phyloP scores from a whole-genome alignment of 768 basidiomycete species.

The Lactarius hatsudake region DNA sequence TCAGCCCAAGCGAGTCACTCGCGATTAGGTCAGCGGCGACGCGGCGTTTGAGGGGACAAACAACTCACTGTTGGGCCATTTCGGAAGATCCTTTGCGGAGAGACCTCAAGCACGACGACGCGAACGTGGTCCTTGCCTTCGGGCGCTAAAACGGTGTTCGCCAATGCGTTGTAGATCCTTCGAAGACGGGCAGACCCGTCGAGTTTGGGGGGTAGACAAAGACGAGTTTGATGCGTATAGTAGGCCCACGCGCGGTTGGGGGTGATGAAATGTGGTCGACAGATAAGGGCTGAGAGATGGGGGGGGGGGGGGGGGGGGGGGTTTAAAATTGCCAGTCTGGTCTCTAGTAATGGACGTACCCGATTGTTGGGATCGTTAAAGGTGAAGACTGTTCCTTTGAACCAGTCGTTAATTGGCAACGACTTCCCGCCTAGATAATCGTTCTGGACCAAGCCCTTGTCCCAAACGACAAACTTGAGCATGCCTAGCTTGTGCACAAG shows the following conservation, averaged over 20 bases:
- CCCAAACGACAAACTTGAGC: conserved; percentile 49
- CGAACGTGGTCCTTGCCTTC: conserved; percentile 82
- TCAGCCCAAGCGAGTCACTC: conserved; percentile 83
- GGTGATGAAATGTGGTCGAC: too few relatives aligned
- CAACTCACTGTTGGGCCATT: conserved; percentile 77
- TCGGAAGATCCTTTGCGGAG: conserved; percentile 81
- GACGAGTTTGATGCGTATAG: conserved; percentile 59
- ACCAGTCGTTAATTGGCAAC: conserved; percentile 84
- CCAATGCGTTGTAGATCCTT: conserved; percentile 60
- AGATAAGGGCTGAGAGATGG: too few relatives aligned
- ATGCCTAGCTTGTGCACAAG: too few relatives aligned
- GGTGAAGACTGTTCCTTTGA: conserved; percentile 46
- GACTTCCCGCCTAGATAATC: conserved; percentile 91
- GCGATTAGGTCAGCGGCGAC: not conserved
- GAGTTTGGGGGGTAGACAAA: conserved; percentile 47
- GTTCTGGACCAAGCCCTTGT: conserved; percentile 84
- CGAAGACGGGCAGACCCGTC: conserved; percentile 45
- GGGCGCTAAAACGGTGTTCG: conserved; percentile 65
- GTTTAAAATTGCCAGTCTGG: conserved; percentile 28
- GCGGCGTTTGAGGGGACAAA: not conserved
- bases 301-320: too few relatives aligned
- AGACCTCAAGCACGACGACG: conserved; percentile 91
- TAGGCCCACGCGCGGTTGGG: conserved; percentile 44
- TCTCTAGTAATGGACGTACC: conserved; percentile 41
- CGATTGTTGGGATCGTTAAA: conserved; percentile 67